Percentiles rank a stretch among this genome's conserved stretches.
These are phyloP conservation scores for Ramaria sp. DNA, from an alignment of 768 basidiomycete genomes.

Conservation along the genomic window DNA sequence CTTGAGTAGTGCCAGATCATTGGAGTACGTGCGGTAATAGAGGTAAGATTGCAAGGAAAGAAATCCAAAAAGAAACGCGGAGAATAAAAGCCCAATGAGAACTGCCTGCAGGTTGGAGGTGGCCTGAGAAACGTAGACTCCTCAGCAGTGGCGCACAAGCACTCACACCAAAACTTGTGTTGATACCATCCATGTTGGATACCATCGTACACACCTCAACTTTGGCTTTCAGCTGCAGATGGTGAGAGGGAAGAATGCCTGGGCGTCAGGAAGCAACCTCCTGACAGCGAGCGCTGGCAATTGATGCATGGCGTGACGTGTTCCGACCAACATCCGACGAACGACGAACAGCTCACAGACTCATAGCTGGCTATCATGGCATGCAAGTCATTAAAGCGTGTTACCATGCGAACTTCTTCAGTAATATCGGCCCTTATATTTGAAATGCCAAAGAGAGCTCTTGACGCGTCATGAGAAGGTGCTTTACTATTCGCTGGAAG, in stretches of 20 bases:
- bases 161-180: background rate
- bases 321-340: too few relatives aligned
- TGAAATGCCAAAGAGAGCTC: too few relatives aligned
- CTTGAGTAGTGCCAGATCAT: slow-evolving; percentile 15
- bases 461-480: too few relatives aligned
- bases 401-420: too few relatives aligned
- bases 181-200: background rate
- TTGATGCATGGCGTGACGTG: too few relatives aligned
- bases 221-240: background rate
- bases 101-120: slow-evolving; percentile 8
- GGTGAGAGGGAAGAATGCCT: background rate
- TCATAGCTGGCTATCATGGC: too few relatives aligned
- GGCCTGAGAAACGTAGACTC: background rate
- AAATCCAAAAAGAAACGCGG: slow-evolving; percentile 19
- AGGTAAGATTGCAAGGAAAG: slow-evolving; percentile 16
- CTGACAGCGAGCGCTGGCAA: too few relatives aligned
- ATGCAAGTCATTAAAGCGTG: too few relatives aligned
- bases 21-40: slow-evolving; percentile 16
- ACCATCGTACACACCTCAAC: background rate
- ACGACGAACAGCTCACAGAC: too few relatives aligned
- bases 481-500: too few relatives aligned
- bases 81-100: slow-evolving; percentile 15
- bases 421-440: too few relatives aligned
- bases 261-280: background rate
- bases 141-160: background rate